Base-by-base conservation (phyloP, 768 basidiomycete species). In the Naematelia aurantialba region DNA sequence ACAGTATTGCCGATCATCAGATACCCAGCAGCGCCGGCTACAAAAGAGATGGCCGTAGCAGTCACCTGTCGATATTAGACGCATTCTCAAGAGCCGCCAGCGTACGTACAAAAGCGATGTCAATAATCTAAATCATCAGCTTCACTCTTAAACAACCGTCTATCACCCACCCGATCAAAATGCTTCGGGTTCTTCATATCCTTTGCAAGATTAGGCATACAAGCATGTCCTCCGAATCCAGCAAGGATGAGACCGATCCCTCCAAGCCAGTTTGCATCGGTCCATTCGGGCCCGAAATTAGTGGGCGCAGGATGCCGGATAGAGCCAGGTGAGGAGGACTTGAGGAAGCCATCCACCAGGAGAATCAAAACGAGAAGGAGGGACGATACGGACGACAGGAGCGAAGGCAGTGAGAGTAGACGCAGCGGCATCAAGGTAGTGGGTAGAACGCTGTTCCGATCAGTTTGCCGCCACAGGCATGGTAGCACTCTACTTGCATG, bases 181-280 rank as follows among this genome's bases (percentile, higher is more conserved):
- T 85, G 81, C 25, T 81, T 80, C 5, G 92, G 92, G 64, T 91
- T 84, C 60, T 72, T 72, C 93, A 97, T 96, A 76, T 98, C 93
- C 68, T 85, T 82, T 3, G 88, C 91, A 14, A 98, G 77, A 21
- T 88, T 89, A 19, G 93, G 93, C 50, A 98, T 87, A 26, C 93
- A 87, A 13, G 90, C 87, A 72, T 98, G 94, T 1, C 92, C 92
- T 2, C 90, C 85, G 68, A 94, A 93, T 85, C 92, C 91, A 5
- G 89, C 89, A 85, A 98, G 91, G 69, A 97, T 85, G 61, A 98
- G 80, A 1, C 93, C 93, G 65, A 92, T 87, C 13, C 88, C 84
- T 25, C 94, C 76, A 1, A 91, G 88, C 30, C 94, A 79, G 55
- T 87, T 82, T 19, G 78, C 63, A 30, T 66, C 59, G 26, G 42